Evolutionary conservation across 768 basidiomycete species (phyloP), one percentile per base, ranked within the genome.

Genomic region (Phylloporus rhodoxanthus): DNA sequence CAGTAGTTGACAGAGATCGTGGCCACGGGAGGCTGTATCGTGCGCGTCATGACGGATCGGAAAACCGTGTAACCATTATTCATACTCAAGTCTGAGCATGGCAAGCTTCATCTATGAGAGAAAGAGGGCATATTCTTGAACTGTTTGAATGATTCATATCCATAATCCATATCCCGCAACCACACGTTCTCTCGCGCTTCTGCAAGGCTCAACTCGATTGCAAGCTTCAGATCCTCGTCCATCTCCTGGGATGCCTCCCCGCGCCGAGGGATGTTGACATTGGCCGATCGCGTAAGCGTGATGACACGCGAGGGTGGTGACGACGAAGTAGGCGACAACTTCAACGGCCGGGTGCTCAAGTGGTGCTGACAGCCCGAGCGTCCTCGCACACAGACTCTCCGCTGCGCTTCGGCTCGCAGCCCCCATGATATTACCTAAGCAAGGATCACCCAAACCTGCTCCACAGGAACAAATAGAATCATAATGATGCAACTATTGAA

Each of bases 11-110:
- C 92, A 13, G 95, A 97, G 66, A 81, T 87, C 13, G 92, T 92
- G 11, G 94, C 94, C 14, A 90, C 87, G 3, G 95, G n/a, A n/a
- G n/a, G 93, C 2, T 95, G 91, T 66, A 98, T 97, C 67, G 92
- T 96, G 55, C 77, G 93, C 52, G 83, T 82, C 52, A 84, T 86
- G 83, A 82, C 83, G 23, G 85, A 86, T 65, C 74, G 83, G 36
- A 69, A 75, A 58, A 67, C 71, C 37, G 75, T 85, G 45, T 86
- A 66, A 73, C 11, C n/a, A n/a, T n/a, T n/a, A n/a, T n/a, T n/a
- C n/a, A n/a, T n/a, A n/a, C n/a, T n/a, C n/a, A n/a, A n/a, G n/a
- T n/a, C n/a, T n/a, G n/a, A n/a, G n/a, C n/a, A n/a, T n/a, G n/a
- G n/a, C n/a, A n/a, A n/a, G n/a, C n/a, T n/a, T n/a, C n/a, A n/a